phyloP scores from a whole-genome alignment of 2,329 filamentous ascomycete genomes.

The Pseudogymnoascus sp. region DNA sequence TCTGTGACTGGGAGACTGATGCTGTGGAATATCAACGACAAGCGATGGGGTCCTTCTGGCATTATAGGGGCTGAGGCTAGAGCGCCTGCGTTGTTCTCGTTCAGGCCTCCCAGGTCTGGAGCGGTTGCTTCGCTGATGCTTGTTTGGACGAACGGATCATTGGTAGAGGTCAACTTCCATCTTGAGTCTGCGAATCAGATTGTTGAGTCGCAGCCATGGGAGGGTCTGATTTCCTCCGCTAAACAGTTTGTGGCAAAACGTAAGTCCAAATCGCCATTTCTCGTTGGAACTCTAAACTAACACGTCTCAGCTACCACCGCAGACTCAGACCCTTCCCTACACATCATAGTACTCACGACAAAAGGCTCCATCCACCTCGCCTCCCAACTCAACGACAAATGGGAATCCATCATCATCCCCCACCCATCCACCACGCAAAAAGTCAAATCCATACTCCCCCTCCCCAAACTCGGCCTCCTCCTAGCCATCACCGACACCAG shows the following conservation, averaged over 20 bases:
- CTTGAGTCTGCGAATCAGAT: slow-evolving; percentile 25
- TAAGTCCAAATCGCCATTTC: slow-evolving; percentile 25
- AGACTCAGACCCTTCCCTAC: slow-evolving; percentile 22
- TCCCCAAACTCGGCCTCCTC: slow-evolving; percentile 51
- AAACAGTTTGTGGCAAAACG: slow-evolving; percentile 34
- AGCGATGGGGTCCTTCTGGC: slow-evolving; percentile 47
- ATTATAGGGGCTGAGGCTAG: slow-evolving; percentile 49
- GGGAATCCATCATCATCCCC: slow-evolving; percentile 41
- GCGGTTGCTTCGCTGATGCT: slow-evolving; percentile 45
- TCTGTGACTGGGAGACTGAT: slow-evolving; percentile 49
- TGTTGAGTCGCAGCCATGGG: slow-evolving; percentile 42
- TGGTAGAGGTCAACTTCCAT: slow-evolving; percentile 44
- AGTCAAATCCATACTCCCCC: slow-evolving; percentile 48
- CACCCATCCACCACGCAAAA: slow-evolving; percentile 32
- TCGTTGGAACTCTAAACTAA: slow-evolving; percentile 27
- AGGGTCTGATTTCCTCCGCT: slow-evolving; percentile 39
- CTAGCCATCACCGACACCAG: slow-evolving; percentile 49
- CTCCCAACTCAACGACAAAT: slow-evolving; percentile 35
- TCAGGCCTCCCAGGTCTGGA: slow-evolving; percentile 37
- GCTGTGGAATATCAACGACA: slow-evolving; percentile 54
- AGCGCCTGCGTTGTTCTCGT: slow-evolving; percentile 56
- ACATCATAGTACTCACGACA: slow-evolving; percentile 42
- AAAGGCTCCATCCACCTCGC: slow-evolving; percentile 44
- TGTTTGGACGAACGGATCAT: slow-evolving; percentile 54
- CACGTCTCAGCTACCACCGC: slow-evolving; percentile 20